These are phyloP conservation scores for Amaranthus palmeri DNA, from an alignment of 148 eudicot species.

Conservation along the genomic window DNA sequence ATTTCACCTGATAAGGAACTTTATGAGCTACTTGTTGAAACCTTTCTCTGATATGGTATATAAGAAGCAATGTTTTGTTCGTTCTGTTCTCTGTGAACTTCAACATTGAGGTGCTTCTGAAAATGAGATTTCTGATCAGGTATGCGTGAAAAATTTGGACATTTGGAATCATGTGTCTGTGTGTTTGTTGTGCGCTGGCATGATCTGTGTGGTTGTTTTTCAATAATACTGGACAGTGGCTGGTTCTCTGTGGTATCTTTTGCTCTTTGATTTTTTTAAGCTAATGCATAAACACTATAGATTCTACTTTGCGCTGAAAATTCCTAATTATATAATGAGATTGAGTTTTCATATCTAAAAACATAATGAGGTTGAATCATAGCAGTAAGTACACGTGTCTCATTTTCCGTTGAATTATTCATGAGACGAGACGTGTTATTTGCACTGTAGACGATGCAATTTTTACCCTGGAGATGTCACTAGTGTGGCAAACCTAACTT, in stretches of 20 bases:
- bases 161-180: neutral
- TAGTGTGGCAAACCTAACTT: too few relatives aligned
- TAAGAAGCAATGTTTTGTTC: constrained; percentile 17
- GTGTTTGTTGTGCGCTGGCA: neutral
- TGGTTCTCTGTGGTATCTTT: neutral
- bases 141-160: constrained; percentile 9
- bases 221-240: neutral
- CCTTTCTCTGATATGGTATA: constrained; percentile 29
- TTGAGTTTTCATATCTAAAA: neutral
- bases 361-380: neutral
- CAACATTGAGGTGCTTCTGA: neutral
- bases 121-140: constrained; percentile 16
- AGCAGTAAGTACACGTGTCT: neutral
- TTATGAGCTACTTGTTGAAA: constrained; percentile 35
- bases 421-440: neutral
- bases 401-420: too few relatives aligned
- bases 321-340: neutral
- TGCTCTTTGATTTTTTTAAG: neutral
- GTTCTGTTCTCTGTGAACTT: constrained; percentile 8
- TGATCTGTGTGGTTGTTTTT: neutral
- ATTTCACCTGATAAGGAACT: constrained; percentile 49
- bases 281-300: neutral
- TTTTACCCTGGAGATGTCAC: too few relatives aligned
- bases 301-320: neutral
- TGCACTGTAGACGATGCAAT: neutral